Evolutionary conservation across 331 rosid genomes (phyloP).

Genomic region (Quercus lobata): DNA sequence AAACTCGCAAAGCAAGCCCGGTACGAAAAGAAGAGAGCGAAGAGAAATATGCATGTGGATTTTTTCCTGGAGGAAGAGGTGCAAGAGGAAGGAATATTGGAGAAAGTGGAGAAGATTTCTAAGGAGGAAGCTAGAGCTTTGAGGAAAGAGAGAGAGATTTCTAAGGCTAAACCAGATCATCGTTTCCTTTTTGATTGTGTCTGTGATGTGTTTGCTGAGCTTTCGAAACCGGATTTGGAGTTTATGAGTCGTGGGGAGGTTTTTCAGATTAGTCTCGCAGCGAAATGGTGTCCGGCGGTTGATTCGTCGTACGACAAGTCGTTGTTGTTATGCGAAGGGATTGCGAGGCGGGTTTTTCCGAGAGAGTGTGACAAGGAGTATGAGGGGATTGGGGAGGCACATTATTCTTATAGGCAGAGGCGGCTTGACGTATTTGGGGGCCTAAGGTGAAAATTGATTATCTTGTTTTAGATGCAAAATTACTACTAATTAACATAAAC

Average conservation of each 20-base stretch:
- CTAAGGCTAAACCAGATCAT: slow-evolving; percentile 20
- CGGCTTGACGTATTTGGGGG: no score
- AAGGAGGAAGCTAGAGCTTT: background rate
- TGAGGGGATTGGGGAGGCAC: slow-evolving; percentile 32
- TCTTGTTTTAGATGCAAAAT: no score
- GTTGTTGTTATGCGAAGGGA: slow-evolving; percentile 29
- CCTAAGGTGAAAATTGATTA: no score
- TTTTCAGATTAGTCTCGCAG: slow-evolving; percentile 30
- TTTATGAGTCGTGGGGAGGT: slow-evolving; percentile 6
- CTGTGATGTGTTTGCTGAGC: slow-evolving; percentile 27
- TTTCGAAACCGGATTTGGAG: slow-evolving; percentile 18
- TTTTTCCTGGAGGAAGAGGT: no score
- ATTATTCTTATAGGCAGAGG: slow-evolving; percentile 40
- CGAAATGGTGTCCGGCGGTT: slow-evolving; percentile 57
- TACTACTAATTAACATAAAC: no score
- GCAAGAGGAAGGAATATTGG: no score
- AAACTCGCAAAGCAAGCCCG: background rate
- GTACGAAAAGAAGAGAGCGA: background rate
- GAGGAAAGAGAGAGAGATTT: slow-evolving; percentile 3
- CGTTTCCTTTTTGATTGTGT: slow-evolving; percentile 15
- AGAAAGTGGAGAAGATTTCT: background rate
- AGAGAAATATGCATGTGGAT: no score
- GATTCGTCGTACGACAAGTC: slow-evolving; percentile 43
- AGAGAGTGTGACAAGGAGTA: slow-evolving; percentile 23
- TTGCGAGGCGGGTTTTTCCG: slow-evolving; percentile 38